Evolutionary conservation across 345 rosid species (phyloP).

Genomic region (Viola odorata): DNA sequence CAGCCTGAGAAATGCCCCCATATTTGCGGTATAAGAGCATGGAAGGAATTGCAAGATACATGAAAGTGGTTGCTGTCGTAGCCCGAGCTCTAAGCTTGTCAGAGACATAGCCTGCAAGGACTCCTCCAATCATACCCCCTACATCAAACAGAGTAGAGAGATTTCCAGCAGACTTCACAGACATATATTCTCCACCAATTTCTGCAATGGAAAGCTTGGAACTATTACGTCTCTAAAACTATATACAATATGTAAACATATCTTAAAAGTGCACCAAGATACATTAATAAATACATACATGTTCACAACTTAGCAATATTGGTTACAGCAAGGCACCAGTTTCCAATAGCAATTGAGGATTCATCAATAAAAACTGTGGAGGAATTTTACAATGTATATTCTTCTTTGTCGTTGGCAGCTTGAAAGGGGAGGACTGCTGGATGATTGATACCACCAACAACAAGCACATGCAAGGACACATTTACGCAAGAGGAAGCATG

Average conservation of each 20-base stretch:
- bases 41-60: conserved; percentile 81
- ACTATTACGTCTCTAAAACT: not conserved
- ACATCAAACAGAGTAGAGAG: conserved; percentile 88
- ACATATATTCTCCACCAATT: conserved; percentile 79
- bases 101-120: conserved; percentile 73
- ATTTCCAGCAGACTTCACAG: conserved; percentile 92
- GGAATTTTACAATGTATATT: no score
- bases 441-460: no score
- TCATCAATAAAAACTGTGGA: no score
- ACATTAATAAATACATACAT: not conserved
- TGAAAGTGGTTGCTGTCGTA: conserved; percentile 72
- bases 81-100: conserved; percentile 85
- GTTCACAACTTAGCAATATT: not conserved
- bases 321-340: not conserved
- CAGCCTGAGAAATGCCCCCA: conserved; percentile 53
- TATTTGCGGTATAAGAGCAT: conserved; percentile 67
- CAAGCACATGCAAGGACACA: no score
- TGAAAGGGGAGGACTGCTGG: no score
- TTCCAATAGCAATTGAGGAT: not conserved
- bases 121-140: conserved; percentile 86
- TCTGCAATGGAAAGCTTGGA: conserved; percentile 36
- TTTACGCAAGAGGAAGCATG: no score
- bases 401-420: no score
- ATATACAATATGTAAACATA: not conserved
- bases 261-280: not conserved